phyloP scores from a whole-genome alignment of 768 basidiomycete genomes.

The Tremella fuciformis region DNA sequence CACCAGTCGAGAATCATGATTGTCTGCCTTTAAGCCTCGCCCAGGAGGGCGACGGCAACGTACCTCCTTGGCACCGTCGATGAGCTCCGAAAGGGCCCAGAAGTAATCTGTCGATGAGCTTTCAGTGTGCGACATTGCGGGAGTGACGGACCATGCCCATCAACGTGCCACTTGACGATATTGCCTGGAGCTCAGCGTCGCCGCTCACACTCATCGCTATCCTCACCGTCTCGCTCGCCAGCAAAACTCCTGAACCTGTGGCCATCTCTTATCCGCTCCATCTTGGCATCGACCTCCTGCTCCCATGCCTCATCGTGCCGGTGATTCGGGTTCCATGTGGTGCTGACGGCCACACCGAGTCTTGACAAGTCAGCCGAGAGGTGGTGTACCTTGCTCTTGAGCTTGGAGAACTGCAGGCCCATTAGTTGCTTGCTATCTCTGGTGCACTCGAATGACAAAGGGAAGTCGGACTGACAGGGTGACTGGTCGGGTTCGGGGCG shows the following conservation, averaged over 20 bases:
- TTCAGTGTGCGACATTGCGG: background rate
- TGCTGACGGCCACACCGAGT: conserved; percentile 39
- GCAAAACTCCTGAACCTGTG: conserved; percentile 91
- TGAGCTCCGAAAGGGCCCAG: conserved; percentile 86
- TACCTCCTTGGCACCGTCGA: conserved; percentile 61
- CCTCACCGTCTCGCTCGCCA: conserved; percentile 58
- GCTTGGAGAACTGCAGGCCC: conserved; percentile 26
- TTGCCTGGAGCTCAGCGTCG: conserved; percentile 53
- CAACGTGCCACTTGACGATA: conserved; percentile 84
- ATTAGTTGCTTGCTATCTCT: conserved; percentile 13
- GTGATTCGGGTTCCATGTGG: conserved; percentile 48
- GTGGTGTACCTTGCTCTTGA: conserved; percentile 37
- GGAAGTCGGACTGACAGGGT: conserved; percentile 16
- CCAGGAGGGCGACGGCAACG: background rate
- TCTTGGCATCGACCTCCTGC: conserved; percentile 56
- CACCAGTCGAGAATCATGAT: conserved; percentile 82
- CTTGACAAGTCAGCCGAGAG: conserved; percentile 32
- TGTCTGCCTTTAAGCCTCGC: conserved; percentile 37
- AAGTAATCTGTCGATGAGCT: conserved; percentile 66
- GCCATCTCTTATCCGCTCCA: conserved; percentile 68
- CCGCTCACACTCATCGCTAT: background rate
- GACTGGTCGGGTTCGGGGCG: conserved; percentile 13
- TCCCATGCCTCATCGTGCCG: conserved; percentile 66
- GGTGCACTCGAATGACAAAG: background rate
- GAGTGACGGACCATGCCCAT: conserved; percentile 62